Conservation (phyloP, 148 eudicot species). For the Oxyria digyna region DNA sequence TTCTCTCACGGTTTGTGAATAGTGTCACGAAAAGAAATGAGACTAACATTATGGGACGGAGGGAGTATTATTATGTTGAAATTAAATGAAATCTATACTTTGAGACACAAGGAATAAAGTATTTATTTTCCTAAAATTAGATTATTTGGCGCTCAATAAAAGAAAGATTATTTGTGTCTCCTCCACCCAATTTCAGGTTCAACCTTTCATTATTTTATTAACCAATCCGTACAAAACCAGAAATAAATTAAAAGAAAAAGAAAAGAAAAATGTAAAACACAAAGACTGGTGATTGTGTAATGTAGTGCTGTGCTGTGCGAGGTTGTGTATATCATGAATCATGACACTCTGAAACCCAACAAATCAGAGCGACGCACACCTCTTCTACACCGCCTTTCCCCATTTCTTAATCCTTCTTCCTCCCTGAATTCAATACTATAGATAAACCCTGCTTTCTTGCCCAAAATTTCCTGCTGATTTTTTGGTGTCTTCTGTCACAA, state of each 20-base stretch:
- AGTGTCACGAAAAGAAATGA: too few relatives aligned
- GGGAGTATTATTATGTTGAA: too few relatives aligned
- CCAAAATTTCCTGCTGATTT: neutral
- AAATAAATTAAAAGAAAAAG: neutral
- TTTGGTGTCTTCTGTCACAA: neutral
- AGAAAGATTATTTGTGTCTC: neutral
- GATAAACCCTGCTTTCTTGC: neutral
- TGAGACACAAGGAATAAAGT: too few relatives aligned
- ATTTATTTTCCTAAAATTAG: too few relatives aligned
- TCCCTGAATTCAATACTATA: neutral
- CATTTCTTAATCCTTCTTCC: neutral
- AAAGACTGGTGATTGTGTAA: conserved; percentile 2
- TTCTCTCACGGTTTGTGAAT: too few relatives aligned
- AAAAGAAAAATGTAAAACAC: neutral
- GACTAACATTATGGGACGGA: too few relatives aligned
- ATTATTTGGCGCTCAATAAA: too few relatives aligned
- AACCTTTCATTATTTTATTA: neutral
- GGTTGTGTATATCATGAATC: conserved; percentile 5
- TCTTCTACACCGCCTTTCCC: neutral
- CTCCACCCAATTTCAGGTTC: conserved; percentile 1
- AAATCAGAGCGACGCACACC: neutral
- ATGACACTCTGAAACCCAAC: conserved; percentile 9
- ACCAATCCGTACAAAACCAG: neutral
- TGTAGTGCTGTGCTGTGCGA: neutral
- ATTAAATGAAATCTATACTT: too few relatives aligned